Evolutionary conservation across 805 yeast species (phyloP).

Genomic region (Monosporozyma aerobia): DNA sequence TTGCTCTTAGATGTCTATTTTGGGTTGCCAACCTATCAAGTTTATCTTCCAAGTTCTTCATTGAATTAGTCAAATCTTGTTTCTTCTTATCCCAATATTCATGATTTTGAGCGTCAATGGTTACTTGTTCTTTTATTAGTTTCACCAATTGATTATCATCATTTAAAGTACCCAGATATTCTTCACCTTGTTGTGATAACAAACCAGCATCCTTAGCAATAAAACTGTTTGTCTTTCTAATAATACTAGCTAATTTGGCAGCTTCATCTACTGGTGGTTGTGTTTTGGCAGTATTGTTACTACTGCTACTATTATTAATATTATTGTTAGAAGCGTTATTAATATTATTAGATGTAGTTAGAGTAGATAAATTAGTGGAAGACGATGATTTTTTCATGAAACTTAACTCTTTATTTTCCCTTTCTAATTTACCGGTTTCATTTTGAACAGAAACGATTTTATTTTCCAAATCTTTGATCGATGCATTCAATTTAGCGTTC

Average conservation of each 20-base stretch:
- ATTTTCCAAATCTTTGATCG: constrained; percentile 7
- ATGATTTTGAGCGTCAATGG: constrained; percentile 20
- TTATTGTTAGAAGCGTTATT: background rate
- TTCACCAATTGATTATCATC: constrained; percentile 15
- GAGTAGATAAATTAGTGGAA: constrained; percentile 2
- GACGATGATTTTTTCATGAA: constrained; percentile 12
- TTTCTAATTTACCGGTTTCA: constrained; percentile 12
- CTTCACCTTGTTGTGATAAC: constrained; percentile 20
- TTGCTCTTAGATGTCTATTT: constrained; percentile 17
- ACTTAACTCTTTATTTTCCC: constrained; percentile 19
- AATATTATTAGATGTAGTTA: background rate
- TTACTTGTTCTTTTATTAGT: constrained; percentile 21
- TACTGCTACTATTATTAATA: background rate
- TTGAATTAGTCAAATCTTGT: constrained; percentile 13
- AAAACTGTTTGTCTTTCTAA: constrained; percentile 17
- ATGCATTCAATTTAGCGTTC: constrained; percentile 5
- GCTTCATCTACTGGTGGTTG: background rate
- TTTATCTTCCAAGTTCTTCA: constrained; percentile 16
- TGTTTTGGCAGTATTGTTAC: background rate
- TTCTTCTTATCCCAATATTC: constrained; percentile 18
- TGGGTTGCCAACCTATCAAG: constrained; percentile 18
- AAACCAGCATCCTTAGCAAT: constrained; percentile 23
- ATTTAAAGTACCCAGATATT: constrained; percentile 16
- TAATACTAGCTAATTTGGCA: constrained; percentile 3
- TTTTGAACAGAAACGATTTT: constrained; percentile 13